A percentile compares a stretch with the other conserved stretches of the same genome.
Evolutionary conservation across 1,284 basidiomycete species (phyloP).

Genomic region (Thelephora terrestris): DNA sequence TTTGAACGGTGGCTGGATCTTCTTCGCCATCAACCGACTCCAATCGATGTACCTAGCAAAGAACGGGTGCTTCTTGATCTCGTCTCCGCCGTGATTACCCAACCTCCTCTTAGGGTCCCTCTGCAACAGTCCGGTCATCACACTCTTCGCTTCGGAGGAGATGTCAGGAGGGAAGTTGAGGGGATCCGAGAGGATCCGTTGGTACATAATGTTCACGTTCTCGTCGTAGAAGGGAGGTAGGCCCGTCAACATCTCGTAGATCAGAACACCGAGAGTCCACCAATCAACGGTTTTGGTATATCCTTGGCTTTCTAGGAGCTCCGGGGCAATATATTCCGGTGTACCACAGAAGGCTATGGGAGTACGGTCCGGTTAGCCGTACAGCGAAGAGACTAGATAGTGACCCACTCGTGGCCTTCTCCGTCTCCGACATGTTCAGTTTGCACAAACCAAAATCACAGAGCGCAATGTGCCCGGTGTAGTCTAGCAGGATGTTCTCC

Average conservation of each 20-base stretch:
- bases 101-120: constrained; percentile 82
- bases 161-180: constrained; percentile 91
- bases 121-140: constrained; percentile 84
- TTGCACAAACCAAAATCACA: constrained; percentile 99
- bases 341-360: constrained; percentile 93
- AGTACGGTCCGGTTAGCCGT: constrained; percentile 3
- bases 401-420: constrained; percentile 89
- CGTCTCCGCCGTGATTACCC: constrained; percentile 88
- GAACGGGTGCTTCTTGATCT: constrained; percentile 95
- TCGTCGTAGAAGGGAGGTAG: constrained; percentile 98
- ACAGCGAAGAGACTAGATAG: constrained; percentile 2
- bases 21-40: constrained; percentile 81
- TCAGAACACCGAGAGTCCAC: constrained; percentile 97
- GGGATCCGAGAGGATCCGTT: constrained; percentile 92
- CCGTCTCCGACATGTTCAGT: constrained; percentile 95
- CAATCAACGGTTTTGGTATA: constrained; percentile 99
- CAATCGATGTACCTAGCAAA: constrained; percentile 94
- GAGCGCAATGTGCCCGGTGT: constrained; percentile 95
- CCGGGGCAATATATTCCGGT: constrained; percentile 95
- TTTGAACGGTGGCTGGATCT: constrained; percentile 98
- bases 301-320: constrained; percentile 91
- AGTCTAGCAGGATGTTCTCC: constrained; percentile 95
- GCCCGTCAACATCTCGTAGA: constrained; percentile 99
- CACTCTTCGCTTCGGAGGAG: constrained; percentile 77
- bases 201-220: constrained; percentile 97